phyloP scores from a whole-genome alignment of 768 basidiomycete species.

The Russula dissimulans region DNA sequence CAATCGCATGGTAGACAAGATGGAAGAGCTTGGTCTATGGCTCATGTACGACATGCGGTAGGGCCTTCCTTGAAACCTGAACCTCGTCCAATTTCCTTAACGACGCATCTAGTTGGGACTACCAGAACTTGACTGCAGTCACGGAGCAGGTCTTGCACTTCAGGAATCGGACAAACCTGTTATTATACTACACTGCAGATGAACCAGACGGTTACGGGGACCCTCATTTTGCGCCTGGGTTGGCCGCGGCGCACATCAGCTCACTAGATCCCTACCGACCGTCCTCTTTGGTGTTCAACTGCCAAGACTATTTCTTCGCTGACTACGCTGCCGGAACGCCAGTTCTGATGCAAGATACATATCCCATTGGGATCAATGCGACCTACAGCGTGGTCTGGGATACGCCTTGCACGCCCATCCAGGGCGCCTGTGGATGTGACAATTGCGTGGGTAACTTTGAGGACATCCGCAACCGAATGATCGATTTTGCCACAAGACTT shows the following conservation, averaged over 20 bases:
- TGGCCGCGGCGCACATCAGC: constrained; percentile 39
- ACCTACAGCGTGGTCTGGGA: constrained; percentile 53
- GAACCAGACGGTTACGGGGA: constrained; percentile 64
- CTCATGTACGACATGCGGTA: constrained; percentile 80
- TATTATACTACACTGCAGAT: constrained; percentile 68
- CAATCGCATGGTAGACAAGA: constrained; percentile 50
- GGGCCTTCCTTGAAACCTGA: constrained; percentile 3
- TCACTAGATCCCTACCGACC: constrained; percentile 50
- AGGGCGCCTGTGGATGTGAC: constrained; percentile 69
- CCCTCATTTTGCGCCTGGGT: constrained; percentile 49
- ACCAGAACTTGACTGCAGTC: constrained; percentile 55
- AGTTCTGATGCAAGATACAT: constrained; percentile 61
- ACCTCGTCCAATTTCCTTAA: neutral
- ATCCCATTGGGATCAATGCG: constrained; percentile 48
- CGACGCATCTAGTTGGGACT: constrained; percentile 32
- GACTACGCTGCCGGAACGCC: constrained; percentile 56
- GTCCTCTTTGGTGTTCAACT: constrained; percentile 45
- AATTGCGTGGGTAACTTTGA: constrained; percentile 59
- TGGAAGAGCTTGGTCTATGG: constrained; percentile 62
- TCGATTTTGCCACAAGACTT: constrained; percentile 51
- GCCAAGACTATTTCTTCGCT: constrained; percentile 52
- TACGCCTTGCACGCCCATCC: constrained; percentile 53
- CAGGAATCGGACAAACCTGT: constrained; percentile 57
- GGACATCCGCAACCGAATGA: constrained; percentile 60
- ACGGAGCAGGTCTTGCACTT: constrained; percentile 59